These are phyloP conservation scores for Citrus medica DNA, from an alignment of 345 rosid species.

Conservation along the genomic window DNA sequence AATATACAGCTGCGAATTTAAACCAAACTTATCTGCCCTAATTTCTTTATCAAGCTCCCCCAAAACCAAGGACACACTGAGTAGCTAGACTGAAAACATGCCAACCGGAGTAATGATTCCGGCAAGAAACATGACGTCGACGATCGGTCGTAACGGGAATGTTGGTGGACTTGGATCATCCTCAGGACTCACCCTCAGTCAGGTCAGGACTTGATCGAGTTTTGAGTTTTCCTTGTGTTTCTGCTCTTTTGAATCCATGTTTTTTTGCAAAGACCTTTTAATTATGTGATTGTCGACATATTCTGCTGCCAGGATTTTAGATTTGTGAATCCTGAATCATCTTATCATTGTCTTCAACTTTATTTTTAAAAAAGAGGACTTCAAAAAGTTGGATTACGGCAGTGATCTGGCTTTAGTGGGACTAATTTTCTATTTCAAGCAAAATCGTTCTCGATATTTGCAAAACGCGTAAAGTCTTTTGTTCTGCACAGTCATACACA, in stretches of 20 bases:
- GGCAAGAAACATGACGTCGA: constrained; percentile 49
- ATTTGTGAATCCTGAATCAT: neutral
- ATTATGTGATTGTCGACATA: neutral
- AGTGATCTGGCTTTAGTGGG: constrained; percentile 16
- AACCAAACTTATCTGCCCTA: neutral
- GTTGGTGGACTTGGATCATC: constrained; percentile 49
- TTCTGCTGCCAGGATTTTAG: neutral
- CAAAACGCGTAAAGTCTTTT: constrained; percentile 27
- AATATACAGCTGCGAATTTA: neutral
- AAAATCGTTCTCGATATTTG: constrained; percentile 52
- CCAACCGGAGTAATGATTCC: constrained; percentile 64
- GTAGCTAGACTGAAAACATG: constrained; percentile 31
- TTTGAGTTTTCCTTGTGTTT: neutral
- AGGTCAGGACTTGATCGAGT: constrained; percentile 33
- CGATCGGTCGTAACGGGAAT: constrained; percentile 39
- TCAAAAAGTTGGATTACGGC: neutral
- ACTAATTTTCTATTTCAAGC: constrained; percentile 20
- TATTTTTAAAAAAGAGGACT: neutral
- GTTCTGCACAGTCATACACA: neutral
- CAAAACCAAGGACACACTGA: neutral
- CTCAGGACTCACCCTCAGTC: constrained; percentile 45
- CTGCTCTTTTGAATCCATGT: neutral
- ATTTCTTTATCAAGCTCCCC: neutral
- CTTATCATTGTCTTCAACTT: constrained; percentile 1
- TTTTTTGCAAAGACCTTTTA: neutral